phyloP scores from a whole-genome alignment of 1,284 basidiomycete species.

The Termitomyces sp. region DNA sequence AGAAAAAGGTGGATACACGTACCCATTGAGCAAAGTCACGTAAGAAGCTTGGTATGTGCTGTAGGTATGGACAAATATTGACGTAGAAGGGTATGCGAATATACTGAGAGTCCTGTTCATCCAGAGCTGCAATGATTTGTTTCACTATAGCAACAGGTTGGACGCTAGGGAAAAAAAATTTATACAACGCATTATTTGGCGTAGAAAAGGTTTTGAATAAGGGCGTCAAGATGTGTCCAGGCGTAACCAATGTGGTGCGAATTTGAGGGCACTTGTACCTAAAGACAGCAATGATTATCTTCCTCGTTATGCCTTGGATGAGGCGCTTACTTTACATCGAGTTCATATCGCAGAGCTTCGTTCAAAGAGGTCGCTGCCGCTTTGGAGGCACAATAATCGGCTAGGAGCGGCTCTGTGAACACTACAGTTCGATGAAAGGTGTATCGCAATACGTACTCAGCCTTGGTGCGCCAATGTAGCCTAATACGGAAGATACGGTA shows the following conservation, averaged over 20 bases:
- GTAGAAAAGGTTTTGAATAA: constrained; percentile 64
- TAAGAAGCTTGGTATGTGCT: constrained; percentile 63
- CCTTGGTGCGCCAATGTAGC: constrained; percentile 70
- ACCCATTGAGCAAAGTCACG: constrained; percentile 73
- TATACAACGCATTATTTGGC: constrained; percentile 48
- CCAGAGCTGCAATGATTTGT: constrained; percentile 72
- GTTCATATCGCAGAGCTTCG: constrained; percentile 78
- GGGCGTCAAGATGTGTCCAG: constrained; percentile 71
- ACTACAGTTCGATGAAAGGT: background rate
- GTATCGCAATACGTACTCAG: constrained; percentile 56
- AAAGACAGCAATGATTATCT: constrained; percentile 18
- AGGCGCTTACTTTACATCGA: constrained; percentile 58
- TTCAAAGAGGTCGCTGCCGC: constrained; percentile 75
- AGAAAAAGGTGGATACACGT: constrained; percentile 19
- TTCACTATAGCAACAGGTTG: constrained; percentile 74
- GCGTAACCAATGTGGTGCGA: constrained; percentile 76
- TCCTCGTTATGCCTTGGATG: constrained; percentile 1
- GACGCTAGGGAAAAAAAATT: constrained; percentile 73
- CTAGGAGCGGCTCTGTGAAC: constrained; percentile 33
- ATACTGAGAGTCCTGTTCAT: constrained; percentile 68
- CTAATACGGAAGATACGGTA: constrained; percentile 78
- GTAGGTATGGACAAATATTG: constrained; percentile 52
- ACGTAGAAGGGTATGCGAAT: constrained; percentile 74
- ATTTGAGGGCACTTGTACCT: constrained; percentile 72
- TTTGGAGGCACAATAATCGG: constrained; percentile 87